Conservation (phyloP, 371 early-diverging fungal genomes). For the Zopfochytrium polystomum region DNA sequence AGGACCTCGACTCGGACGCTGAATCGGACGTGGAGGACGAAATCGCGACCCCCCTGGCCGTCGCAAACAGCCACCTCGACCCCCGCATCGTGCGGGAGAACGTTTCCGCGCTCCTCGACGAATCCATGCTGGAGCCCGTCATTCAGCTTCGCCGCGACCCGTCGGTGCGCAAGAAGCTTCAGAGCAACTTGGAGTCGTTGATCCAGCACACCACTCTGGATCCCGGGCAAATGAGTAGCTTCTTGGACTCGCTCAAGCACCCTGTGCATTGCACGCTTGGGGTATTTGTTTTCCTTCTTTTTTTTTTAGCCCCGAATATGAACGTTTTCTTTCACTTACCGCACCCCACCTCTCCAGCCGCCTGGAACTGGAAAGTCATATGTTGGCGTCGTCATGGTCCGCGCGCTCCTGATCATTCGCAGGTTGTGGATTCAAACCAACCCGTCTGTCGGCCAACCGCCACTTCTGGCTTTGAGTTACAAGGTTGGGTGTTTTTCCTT, state of each 20-base stretch:
- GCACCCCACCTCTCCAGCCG: too few relatives aligned
- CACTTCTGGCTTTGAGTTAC: constrained; percentile 32
- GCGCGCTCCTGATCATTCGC: constrained; percentile 27
- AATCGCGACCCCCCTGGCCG: not conserved
- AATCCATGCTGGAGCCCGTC: constrained; percentile 29
- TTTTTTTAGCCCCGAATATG: constrained; percentile 1
- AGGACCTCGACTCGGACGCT: not conserved
- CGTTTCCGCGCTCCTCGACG: constrained; percentile 11
- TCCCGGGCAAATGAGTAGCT: constrained; percentile 32
- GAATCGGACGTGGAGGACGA: not conserved
- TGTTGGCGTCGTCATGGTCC: constrained; percentile 32
- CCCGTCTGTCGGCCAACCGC: constrained; percentile 26
- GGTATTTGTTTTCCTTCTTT: not conserved
- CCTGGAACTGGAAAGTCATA: constrained; percentile 39
- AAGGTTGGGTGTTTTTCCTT: too few relatives aligned
- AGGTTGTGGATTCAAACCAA: constrained; percentile 22
- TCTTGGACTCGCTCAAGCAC: constrained; percentile 22
- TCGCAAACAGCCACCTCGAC: not conserved
- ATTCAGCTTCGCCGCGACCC: constrained; percentile 32
- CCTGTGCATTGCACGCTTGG: constrained; percentile 39
- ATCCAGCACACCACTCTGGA: constrained; percentile 31
- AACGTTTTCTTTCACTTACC: constrained; percentile 2
- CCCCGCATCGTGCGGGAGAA: not conserved
- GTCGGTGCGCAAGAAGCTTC: not conserved
- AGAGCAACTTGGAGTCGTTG: constrained; percentile 11